phyloP scores from a whole-genome alignment of 352 stramenopile genomes.

The Globisporangium megalacanthum region DNA sequence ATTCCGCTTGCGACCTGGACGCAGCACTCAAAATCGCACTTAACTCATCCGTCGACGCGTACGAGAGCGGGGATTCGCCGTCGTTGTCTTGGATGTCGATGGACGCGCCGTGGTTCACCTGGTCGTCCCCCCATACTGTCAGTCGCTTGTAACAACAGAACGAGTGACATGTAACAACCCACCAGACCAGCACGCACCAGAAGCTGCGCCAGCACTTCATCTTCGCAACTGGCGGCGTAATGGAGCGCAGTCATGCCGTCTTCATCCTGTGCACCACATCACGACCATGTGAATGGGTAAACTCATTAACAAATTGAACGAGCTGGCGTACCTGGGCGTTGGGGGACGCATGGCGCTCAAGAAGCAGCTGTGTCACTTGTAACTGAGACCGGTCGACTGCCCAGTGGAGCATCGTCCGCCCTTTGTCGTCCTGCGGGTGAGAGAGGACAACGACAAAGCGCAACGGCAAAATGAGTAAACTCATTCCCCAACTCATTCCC shows the following conservation, averaged over 20 bases:
- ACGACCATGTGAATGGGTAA: too few relatives aligned
- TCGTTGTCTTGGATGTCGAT: conserved; percentile 60
- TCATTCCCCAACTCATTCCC: too few relatives aligned
- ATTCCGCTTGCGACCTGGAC: conserved; percentile 12
- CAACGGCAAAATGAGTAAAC: too few relatives aligned
- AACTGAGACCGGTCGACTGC: conserved; percentile 63
- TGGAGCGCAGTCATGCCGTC: conserved; percentile 81
- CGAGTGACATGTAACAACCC: background rate
- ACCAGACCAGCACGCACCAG: conserved; percentile 30
- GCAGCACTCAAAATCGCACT: conserved; percentile 34
- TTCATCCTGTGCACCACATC: conserved; percentile 33
- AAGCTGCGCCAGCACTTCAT: conserved; percentile 57
- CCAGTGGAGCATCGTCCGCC: conserved; percentile 80
- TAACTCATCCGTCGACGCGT: conserved; percentile 33
- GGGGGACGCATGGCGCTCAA: conserved; percentile 43
- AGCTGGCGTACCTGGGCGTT: conserved; percentile 41
- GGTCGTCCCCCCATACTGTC: background rate
- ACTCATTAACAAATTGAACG: background rate
- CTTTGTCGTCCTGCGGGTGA: conserved; percentile 75
- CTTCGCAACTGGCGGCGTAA: conserved; percentile 69
- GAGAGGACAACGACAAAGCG: too few relatives aligned
- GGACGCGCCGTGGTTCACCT: conserved; percentile 60
- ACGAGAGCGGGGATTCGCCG: conserved; percentile 52
- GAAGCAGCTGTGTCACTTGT: conserved; percentile 42
- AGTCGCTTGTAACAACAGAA: background rate